A percentile compares a stretch with the other conserved stretches of the same genome.
Conservation (phyloP, 2,329 filamentous ascomycete species). For the Exophiala oligosperma region DNA sequence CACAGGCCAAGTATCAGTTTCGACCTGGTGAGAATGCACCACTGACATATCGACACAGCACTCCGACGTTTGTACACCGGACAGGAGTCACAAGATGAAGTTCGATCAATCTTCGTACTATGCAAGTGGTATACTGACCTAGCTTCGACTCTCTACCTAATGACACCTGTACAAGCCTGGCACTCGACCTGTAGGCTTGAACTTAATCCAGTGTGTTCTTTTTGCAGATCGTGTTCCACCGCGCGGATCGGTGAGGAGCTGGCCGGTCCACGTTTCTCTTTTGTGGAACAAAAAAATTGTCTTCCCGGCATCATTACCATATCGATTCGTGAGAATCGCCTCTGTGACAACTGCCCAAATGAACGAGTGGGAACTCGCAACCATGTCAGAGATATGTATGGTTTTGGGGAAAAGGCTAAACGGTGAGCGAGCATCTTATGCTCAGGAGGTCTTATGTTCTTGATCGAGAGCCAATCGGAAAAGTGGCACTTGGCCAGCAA, state of each 20-base stretch:
- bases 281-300: conserved; percentile 3
- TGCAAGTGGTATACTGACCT: neutral
- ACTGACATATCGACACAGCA: neutral
- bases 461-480: too few species aligned
- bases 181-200: neutral
- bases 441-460: too few species aligned
- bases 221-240: conserved; percentile 7
- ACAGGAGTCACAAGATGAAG: neutral
- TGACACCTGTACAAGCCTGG: neutral
- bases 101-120: neutral
- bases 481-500: too few species aligned
- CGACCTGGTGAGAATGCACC: neutral
- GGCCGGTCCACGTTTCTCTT: neutral
- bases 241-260: conserved; percentile 7
- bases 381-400: neutral
- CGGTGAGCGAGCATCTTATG: too few species aligned
- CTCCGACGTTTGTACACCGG: neutral
- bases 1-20: neutral
- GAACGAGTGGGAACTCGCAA: neutral
- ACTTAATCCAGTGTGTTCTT: neutral
- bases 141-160: neutral
- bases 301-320: neutral
- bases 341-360: too few species aligned
- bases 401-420: too few species aligned
- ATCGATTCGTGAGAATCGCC: neutral